Evolutionary conservation across 129 eudicot genomes (phyloP).

Genomic region (Tagetes patula): DNA sequence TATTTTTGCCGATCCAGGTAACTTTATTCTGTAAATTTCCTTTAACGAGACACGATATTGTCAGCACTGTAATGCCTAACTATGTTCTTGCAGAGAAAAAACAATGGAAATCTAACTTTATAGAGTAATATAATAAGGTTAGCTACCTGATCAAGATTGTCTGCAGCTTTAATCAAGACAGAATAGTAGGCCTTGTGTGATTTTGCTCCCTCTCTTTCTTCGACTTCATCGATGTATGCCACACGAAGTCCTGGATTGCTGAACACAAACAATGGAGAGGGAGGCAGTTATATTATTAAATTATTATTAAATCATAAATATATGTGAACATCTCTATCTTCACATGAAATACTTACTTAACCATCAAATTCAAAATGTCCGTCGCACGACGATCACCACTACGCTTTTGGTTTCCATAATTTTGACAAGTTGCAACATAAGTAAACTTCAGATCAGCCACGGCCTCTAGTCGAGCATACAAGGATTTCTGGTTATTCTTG

Average conservation of each 20-base stretch:
- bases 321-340: neutral
- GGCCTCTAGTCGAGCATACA: slow-evolving; percentile 87
- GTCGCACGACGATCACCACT: slow-evolving; percentile 99
- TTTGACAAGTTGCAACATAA: slow-evolving; percentile 95
- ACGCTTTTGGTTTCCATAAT: slow-evolving; percentile 94
- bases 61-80: slow-evolving; percentile 14
- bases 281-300: slow-evolving; percentile 16
- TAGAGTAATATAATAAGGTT: slow-evolving; percentile 9
- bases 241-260: slow-evolving; percentile 98
- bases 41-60: slow-evolving; percentile 33
- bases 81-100: slow-evolving; percentile 18
- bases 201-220: slow-evolving; percentile 80
- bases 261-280: slow-evolving; percentile 21
- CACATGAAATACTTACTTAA: slow-evolving; percentile 61
- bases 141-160: slow-evolving; percentile 92
- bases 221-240: slow-evolving; percentile 97
- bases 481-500: slow-evolving; percentile 80
- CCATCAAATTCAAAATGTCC: slow-evolving; percentile 94
- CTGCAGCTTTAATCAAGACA: slow-evolving; percentile 88
- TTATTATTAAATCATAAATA: neutral
- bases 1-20: slow-evolving; percentile 91
- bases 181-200: slow-evolving; percentile 87
- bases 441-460: slow-evolving; percentile 98
- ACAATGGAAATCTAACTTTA: slow-evolving; percentile 7
- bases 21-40: slow-evolving; percentile 96